Evolutionary conservation across 495 filamentous ascomycete genomes (phyloP).

Genomic region (Talaromyces stipitatus): DNA sequence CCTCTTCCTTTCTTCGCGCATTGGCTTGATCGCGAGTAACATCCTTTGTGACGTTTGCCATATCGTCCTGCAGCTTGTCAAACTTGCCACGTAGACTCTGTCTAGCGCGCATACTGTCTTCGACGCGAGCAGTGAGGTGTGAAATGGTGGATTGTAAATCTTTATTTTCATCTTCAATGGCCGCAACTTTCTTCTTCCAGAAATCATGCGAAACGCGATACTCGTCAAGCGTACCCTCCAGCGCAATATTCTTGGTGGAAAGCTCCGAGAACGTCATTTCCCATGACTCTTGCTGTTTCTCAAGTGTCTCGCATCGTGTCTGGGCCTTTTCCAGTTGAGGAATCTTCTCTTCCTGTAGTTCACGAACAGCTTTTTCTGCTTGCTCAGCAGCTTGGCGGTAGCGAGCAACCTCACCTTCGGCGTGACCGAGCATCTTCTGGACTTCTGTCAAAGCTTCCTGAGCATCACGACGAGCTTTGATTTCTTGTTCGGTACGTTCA

Average conservation of each 20-base stretch:
- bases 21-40: conserved; percentile 72
- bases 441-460: conserved; percentile 69
- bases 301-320: conserved; percentile 54
- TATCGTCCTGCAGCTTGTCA: conserved; percentile 73
- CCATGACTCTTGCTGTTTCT: conserved; percentile 55
- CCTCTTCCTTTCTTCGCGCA: conserved; percentile 65
- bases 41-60: conserved; percentile 67
- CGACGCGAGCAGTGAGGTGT: conserved; percentile 63
- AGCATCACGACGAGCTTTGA: conserved; percentile 54
- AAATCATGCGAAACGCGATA: conserved; percentile 49
- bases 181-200: conserved; percentile 44
- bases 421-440: conserved; percentile 60
- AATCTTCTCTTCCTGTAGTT: conserved; percentile 46
- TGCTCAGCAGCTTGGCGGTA: conserved; percentile 64
- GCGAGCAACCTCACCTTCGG: conserved; percentile 63
- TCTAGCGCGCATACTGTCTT: conserved; percentile 74
- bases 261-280: conserved; percentile 60
- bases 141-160: conserved; percentile 58
- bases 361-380: conserved; percentile 47
- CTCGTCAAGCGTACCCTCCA: conserved; percentile 54
- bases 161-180: conserved; percentile 47
- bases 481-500: conserved; percentile 50
- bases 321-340: conserved; percentile 40
- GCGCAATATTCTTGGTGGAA: conserved; percentile 46
- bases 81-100: conserved; percentile 75